Conservation (phyloP, 2,329 filamentous ascomycete genomes). For the Didymella sp. region DNA sequence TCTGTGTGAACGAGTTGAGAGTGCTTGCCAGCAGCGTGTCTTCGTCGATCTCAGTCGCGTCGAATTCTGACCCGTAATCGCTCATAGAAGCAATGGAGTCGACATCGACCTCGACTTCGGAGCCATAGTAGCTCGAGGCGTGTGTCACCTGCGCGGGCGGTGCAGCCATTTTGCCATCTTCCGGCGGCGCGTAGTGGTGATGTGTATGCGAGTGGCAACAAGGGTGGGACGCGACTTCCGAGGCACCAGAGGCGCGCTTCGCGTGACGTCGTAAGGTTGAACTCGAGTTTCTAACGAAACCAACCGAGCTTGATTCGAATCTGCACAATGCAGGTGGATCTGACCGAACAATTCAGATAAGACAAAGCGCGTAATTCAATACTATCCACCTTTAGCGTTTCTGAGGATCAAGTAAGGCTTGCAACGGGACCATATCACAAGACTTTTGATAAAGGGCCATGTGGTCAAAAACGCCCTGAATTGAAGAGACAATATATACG, state of each 20-base stretch:
- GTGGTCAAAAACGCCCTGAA: too few relatives aligned
- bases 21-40: conserved; percentile 21
- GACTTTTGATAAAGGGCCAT: too few relatives aligned
- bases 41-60: conserved; percentile 30
- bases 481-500: background rate
- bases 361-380: too few relatives aligned
- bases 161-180: conserved; percentile 40
- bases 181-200: conserved; percentile 3
- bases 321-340: background rate
- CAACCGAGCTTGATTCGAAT: background rate
- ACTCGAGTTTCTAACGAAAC: background rate
- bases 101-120: conserved; percentile 60
- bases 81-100: conserved; percentile 53
- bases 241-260: conserved; percentile 11
- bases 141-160: conserved; percentile 20
- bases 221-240: conserved; percentile 14
- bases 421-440: background rate
- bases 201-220: conserved; percentile 10
- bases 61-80: conserved; percentile 72
- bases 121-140: conserved; percentile 65
- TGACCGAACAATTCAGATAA: too few relatives aligned
- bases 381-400: background rate
- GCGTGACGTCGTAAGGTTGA: conserved; percentile 23
- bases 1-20: conserved; percentile 19
- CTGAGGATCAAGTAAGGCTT: background rate